Percentiles rank a stretch among this genome's conserved stretches.
These are phyloP conservation scores for Colletotrichum liriopes DNA, from an alignment of 2,329 filamentous ascomycete genomes.

Conservation along the genomic window DNA sequence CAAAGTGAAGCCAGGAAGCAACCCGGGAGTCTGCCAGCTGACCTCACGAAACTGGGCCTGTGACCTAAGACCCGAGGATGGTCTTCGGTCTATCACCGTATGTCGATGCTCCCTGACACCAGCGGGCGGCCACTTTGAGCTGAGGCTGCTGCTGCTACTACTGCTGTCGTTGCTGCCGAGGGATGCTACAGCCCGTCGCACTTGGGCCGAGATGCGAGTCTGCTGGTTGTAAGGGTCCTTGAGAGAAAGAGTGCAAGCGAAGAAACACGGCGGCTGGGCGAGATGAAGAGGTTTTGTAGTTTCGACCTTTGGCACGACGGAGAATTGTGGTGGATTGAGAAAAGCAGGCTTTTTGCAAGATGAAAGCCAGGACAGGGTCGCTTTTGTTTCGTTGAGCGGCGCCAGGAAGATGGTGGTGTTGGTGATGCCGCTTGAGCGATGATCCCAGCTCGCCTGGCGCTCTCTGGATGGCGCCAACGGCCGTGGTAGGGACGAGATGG, in stretches of 20 bases:
- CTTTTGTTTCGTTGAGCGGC: conserved; percentile 5
- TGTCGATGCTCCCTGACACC: conserved; percentile 14
- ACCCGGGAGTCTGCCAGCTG: conserved; percentile 35
- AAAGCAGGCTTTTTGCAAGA: conserved; percentile 39
- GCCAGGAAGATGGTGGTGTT: conserved; percentile 37
- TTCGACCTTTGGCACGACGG: conserved; percentile 27
- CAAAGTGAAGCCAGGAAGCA: conserved; percentile 21
- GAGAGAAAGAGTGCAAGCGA: neutral
- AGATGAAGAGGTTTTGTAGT: conserved; percentile 39
- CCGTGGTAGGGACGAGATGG: conserved; percentile 34
- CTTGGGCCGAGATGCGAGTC: conserved; percentile 1
- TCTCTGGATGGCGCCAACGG: conserved; percentile 8
- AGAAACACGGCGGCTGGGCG: conserved; percentile 23
- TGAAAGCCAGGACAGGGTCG: conserved; percentile 32
- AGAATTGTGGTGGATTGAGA: conserved; percentile 17
- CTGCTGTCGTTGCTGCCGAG: neutral
- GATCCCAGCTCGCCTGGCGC: conserved; percentile 33
- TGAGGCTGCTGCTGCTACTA: conserved; percentile 6
- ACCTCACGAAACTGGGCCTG: conserved; percentile 37
- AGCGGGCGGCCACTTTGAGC: neutral
- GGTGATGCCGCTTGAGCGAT: conserved; percentile 38
- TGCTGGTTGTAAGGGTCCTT: conserved; percentile 32
- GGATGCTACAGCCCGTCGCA: conserved; percentile 3
- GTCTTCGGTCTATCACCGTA: conserved; percentile 9
- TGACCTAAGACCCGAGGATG: conserved; percentile 28